These are phyloP conservation scores for Ochromonas danica DNA, from an alignment of 108 stramenopile species.

Conservation along the genomic window DNA sequence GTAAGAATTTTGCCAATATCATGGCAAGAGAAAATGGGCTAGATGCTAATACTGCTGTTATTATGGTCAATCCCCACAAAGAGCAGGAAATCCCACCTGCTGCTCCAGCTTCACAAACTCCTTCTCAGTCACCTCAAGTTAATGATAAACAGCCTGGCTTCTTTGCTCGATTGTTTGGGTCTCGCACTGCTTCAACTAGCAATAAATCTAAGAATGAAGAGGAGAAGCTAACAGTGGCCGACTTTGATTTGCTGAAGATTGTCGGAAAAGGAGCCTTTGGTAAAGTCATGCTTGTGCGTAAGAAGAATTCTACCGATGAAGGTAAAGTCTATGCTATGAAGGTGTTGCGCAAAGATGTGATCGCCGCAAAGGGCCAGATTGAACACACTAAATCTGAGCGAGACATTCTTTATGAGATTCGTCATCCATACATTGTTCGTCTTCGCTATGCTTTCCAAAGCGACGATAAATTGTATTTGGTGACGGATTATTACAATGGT, in stretches of 20 bases:
- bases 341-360: constrained; percentile 47
- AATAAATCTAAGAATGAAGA: not conserved
- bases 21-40: constrained; percentile 3
- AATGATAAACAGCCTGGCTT: not conserved
- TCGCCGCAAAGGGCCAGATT: constrained; percentile 47
- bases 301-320: constrained; percentile 36
- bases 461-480: constrained; percentile 49
- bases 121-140: not conserved
- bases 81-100: not conserved
- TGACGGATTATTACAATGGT: constrained; percentile 53
- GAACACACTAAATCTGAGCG: constrained; percentile 54
- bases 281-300: constrained; percentile 46
- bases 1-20: not conserved
- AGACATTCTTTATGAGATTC: constrained; percentile 43
- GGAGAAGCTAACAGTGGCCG: constrained; percentile 35
- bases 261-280: constrained; percentile 62
- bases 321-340: constrained; percentile 51
- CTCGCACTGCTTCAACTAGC: not conserved
- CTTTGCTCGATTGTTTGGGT: not conserved
- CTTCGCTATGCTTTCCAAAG: constrained; percentile 52
- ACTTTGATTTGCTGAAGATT: constrained; percentile 56
- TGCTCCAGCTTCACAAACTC: not conserved
- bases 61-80: not conserved
- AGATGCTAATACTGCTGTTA: not conserved
- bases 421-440: constrained; percentile 52